Base-by-base conservation (phyloP, 495 filamentous ascomycete species). In the Oleoguttula mirabilis region DNA sequence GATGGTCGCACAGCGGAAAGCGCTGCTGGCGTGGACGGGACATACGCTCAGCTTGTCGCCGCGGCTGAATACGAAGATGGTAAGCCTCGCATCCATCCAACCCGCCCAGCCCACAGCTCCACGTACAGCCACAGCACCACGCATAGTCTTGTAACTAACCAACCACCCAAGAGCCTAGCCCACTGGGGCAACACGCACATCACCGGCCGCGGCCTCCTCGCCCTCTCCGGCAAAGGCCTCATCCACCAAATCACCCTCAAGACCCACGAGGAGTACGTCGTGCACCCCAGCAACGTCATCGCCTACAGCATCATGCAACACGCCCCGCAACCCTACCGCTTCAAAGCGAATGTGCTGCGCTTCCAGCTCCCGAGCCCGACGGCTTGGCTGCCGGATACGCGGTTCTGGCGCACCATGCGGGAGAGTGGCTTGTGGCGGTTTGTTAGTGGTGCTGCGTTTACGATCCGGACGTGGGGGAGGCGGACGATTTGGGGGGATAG, bases 11-110 rank as follows among this genome's bases (percentile, higher is more conserved):
- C 88, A 94, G 58, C 69, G 83, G 38, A 76, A 80, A 45, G 85
- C 84, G 7, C 68, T 98, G 41, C 70, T 95, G 10, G 92, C 90
- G 41, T 98, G 90, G 90, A 92, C 86, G n/a, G 90, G 90, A 21
- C 79, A 88, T 57, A 84, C 84, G 2, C 67, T 98, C 19, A 64
- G 71, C 12, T 70, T 90, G 10, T 71, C 70, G 19, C 88, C 90
- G 1, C 78, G 71, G 21, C 65, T 88, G 34, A 87, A 86, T 45
- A 68, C 68, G 22, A 77, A 70, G 45, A 67, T 95, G 65, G 79
- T 81, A 59, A 21, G 65, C 19, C 19, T 63, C 16, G 22, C 33
- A 4, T 36, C 20, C n/a, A 32, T 24, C 10, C 14, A 8, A 21
- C 10, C 24, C 12, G n/a, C 4, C 5, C 8, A 10, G 11, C 12